These are phyloP conservation scores for Amanita subjunquillea DNA, from an alignment of 768 basidiomycete species.

Conservation along the genomic window DNA sequence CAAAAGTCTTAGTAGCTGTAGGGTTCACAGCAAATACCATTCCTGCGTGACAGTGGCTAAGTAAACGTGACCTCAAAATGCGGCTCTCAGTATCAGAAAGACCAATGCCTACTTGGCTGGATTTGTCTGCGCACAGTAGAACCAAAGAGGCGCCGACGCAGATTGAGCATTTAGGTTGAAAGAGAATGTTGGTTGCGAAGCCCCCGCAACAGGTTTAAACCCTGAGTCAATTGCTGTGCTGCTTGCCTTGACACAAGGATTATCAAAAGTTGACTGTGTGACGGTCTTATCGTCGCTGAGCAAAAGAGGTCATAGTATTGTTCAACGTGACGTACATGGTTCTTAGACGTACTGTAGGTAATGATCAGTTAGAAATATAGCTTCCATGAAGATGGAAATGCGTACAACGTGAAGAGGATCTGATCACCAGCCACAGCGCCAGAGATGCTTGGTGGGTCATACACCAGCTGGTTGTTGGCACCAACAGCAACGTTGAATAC, in stretches of 20 bases:
- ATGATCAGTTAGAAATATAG: not conserved
- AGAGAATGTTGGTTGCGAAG: constrained; percentile 24
- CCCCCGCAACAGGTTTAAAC: constrained; percentile 28
- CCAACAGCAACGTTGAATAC: constrained; percentile 1
- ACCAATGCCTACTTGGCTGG: constrained; percentile 11
- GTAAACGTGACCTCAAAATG: not conserved
- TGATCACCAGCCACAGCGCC: constrained; percentile 4
- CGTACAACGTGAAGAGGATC: constrained; percentile 3
- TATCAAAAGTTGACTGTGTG: constrained; percentile 49
- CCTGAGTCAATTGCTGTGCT: constrained; percentile 37
- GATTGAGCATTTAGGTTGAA: constrained; percentile 30
- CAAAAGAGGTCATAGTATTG: not conserved
- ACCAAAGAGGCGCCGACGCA: constrained; percentile 42
- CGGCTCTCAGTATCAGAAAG: not conserved
- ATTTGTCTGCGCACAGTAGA: constrained; percentile 44
- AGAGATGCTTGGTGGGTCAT: not conserved
- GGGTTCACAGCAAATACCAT: constrained; percentile 34
- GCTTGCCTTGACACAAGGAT: constrained; percentile 33
- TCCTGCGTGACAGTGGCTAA: constrained; percentile 23
- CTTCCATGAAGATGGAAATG: not conserved
- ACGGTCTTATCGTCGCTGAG: constrained; percentile 28
- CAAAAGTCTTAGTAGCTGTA: constrained; percentile 22
- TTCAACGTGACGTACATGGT: constrained; percentile 1
- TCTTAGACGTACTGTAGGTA: not conserved
- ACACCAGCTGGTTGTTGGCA: constrained; percentile 1